Evolutionary conservation across 2,329 filamentous ascomycete genomes (phyloP).

Genomic region (Geosmithia putterillii): DNA sequence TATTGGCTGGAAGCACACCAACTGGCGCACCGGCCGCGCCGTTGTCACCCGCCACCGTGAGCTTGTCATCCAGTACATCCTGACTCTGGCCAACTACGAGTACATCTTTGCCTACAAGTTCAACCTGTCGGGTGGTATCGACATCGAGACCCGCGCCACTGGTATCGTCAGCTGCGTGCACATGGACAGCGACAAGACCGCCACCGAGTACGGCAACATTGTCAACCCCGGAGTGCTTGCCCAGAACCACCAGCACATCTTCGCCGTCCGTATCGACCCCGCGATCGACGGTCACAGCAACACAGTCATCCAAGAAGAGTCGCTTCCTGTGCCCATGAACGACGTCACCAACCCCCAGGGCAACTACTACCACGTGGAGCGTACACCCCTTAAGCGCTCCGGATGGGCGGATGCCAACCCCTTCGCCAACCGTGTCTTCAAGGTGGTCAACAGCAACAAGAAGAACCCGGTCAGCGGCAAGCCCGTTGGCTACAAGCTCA

Average conservation of each 20-base stretch:
- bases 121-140: too few species aligned
- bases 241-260: constrained; percentile 63
- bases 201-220: constrained; percentile 44
- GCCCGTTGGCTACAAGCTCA: constrained; percentile 35
- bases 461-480: constrained; percentile 35
- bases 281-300: too few species aligned
- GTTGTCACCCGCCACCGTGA: constrained; percentile 48
- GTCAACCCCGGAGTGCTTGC: constrained; percentile 53
- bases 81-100: constrained; percentile 64
- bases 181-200: too few species aligned
- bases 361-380: constrained; percentile 45
- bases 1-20: constrained; percentile 60
- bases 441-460: constrained; percentile 31
- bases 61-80: constrained; percentile 56
- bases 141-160: constrained; percentile 53
- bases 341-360: too few species aligned
- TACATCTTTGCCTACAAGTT: constrained; percentile 44
- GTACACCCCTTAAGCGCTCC: constrained; percentile 31
- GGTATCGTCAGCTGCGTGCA: constrained; percentile 51
- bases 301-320: too few species aligned
- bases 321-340: too few species aligned
- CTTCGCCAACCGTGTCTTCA: constrained; percentile 34
- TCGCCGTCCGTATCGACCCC: constrained; percentile 52
- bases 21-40: constrained; percentile 47
- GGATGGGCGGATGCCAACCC: constrained; percentile 40